These are phyloP conservation scores for Cyberlindnera amylophila DNA, from an alignment of 805 yeast genomes.

Conservation along the genomic window DNA sequence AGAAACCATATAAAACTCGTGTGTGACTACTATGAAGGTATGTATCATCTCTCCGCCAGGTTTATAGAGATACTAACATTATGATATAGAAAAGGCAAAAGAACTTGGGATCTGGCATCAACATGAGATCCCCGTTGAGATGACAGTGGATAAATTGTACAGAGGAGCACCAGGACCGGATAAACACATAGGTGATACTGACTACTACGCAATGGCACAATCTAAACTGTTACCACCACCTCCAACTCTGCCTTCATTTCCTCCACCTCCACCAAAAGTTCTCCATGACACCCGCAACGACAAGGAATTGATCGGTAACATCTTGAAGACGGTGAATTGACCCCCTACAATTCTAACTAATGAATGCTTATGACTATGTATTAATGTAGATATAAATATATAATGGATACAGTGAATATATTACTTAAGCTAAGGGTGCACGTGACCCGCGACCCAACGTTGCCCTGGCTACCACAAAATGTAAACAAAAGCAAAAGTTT, in stretches of 20 bases:
- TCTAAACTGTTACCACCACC: constrained; percentile 27
- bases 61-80: constrained; percentile 1
- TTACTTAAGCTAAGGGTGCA: no score
- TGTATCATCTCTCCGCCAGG: constrained; percentile 18
- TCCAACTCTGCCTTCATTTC: constrained; percentile 20
- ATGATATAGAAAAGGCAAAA: constrained; percentile 26
- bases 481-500: no score
- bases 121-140: constrained; percentile 23
- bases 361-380: background rate
- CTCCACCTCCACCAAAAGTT: constrained; percentile 26
- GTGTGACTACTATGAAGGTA: constrained; percentile 65
- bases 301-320: constrained; percentile 19
- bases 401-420: no score
- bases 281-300: constrained; percentile 11
- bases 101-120: constrained; percentile 32
- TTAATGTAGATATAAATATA: no score
- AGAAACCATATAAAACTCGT: constrained; percentile 68
- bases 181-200: no score
- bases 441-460: no score
- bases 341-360: background rate
- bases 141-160: constrained; percentile 18
- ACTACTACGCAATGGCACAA: constrained; percentile 18
- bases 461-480: no score
- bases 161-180: constrained; percentile 33
- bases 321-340: constrained; percentile 21